phyloP scores from a whole-genome alignment of 164 flowering plant genomes.

The Euptelea pleiosperma region DNA sequence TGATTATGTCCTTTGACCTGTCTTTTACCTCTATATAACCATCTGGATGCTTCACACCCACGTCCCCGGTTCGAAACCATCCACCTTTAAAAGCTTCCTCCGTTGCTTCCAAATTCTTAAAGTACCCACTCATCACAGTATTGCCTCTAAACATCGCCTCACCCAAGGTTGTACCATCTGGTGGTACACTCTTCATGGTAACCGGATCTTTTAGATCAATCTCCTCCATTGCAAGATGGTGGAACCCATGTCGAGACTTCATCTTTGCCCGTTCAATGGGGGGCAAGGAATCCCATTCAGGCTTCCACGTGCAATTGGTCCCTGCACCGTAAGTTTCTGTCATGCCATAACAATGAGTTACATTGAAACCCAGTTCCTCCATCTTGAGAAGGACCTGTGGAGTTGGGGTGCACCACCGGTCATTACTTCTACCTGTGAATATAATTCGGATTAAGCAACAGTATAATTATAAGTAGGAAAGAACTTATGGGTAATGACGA shows the following conservation, averaged over 20 bases:
- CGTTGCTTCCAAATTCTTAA: constrained; percentile 39
- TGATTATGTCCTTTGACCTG: constrained; percentile 45
- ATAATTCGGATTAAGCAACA: no score
- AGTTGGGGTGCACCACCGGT: constrained; percentile 58
- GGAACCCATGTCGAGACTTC: constrained; percentile 32
- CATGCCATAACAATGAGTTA: constrained; percentile 55
- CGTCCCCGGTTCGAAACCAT: constrained; percentile 62
- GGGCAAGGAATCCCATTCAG: constrained; percentile 33
- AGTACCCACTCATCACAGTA: constrained; percentile 69
- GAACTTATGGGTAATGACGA: no score
- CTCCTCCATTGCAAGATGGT: constrained; percentile 38
- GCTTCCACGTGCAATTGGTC: constrained; percentile 38
- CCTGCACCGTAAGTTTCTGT: constrained; percentile 73
- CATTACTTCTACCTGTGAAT: constrained; percentile 39
- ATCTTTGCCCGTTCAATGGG: constrained; percentile 18
- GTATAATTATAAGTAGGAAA: no score
- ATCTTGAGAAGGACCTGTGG: constrained; percentile 28
- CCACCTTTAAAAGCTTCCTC: constrained; percentile 52
- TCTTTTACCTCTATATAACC: constrained; percentile 60
- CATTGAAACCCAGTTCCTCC: constrained; percentile 47
- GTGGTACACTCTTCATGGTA: constrained; percentile 57
- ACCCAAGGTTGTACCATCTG: constrained; percentile 57
- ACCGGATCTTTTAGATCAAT: constrained; percentile 61
- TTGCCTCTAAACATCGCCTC: constrained; percentile 78
- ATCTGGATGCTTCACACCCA: constrained; percentile 44